phyloP scores from a whole-genome alignment of 2,329 filamentous ascomycete species.

The Epichloe sibirici region DNA sequence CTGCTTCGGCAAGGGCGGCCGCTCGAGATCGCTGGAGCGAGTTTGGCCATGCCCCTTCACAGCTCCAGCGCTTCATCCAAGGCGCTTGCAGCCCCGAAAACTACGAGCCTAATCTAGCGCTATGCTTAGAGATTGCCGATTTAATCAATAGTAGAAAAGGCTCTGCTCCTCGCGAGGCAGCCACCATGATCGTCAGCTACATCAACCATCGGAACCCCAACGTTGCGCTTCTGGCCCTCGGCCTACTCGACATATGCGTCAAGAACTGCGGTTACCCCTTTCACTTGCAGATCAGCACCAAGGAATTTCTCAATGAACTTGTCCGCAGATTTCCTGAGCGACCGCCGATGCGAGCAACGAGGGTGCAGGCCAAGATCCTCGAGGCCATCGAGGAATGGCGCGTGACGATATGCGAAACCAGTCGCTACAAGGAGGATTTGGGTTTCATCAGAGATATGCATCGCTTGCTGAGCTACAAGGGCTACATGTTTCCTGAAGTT shows the following conservation, averaged over 20 bases:
- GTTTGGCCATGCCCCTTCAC: conserved; percentile 67
- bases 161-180: conserved; percentile 86
- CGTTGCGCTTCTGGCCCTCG: conserved; percentile 78
- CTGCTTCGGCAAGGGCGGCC: conserved; percentile 88
- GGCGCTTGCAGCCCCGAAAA: conserved; percentile 95
- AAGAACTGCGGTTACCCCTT: conserved; percentile 99
- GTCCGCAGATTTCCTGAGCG: conserved; percentile 92
- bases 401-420: conserved; percentile 95
- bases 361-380: conserved; percentile 84
- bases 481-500: conserved; percentile 89
- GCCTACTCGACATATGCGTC: conserved; percentile 94
- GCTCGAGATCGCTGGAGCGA: conserved; percentile 87
- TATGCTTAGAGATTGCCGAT: conserved; percentile 94
- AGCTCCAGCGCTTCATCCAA: conserved; percentile 89
- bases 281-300: conserved; percentile 95
- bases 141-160: conserved; percentile 97
- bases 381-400: conserved; percentile 98
- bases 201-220: conserved; percentile 97
- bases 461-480: conserved; percentile 86
- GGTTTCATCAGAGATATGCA: conserved; percentile 98
- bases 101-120: conserved; percentile 91
- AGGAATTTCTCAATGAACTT: conserved; percentile 97
- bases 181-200: conserved; percentile 81
- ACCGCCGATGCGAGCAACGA: conserved; percentile 71
- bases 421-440: conserved; percentile 91